A percentile compares a stretch with the other conserved stretches of the same genome.
Conservation (phyloP, 768 basidiomycete genomes). For the Suillus decipiens region DNA sequence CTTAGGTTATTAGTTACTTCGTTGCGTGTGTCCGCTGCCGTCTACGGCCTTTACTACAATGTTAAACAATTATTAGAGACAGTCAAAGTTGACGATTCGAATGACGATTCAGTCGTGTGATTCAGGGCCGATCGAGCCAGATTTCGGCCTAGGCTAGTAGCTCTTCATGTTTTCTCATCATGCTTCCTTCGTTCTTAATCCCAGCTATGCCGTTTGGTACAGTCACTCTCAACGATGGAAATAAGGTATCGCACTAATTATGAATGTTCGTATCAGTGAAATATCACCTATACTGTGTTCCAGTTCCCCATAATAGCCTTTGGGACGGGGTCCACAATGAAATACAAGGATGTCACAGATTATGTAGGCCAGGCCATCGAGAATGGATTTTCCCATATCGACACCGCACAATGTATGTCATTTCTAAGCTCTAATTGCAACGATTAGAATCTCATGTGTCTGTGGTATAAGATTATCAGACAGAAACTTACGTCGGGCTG, state of each 20-base stretch:
- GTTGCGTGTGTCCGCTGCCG: too few species aligned
- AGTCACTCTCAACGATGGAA: constrained; percentile 44
- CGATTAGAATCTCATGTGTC: background rate
- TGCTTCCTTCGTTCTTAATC: background rate
- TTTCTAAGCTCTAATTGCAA: background rate
- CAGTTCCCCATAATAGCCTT: constrained; percentile 68
- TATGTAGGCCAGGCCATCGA: constrained; percentile 61
- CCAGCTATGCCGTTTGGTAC: constrained; percentile 41
- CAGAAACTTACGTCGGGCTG: constrained; percentile 37
- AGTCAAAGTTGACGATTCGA: too few species aligned
- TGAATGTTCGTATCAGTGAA: background rate
- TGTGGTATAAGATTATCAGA: constrained; percentile 26
- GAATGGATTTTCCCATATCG: constrained; percentile 61
- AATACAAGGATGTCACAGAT: constrained; percentile 49
- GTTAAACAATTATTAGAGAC: too few species aligned
- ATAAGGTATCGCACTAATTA: constrained; percentile 29
- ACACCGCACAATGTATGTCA: constrained; percentile 56
- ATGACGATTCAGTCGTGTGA: too few species aligned
- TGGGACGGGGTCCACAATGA: constrained; percentile 50
- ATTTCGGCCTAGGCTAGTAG: too few species aligned
- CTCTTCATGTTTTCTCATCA: too few species aligned
- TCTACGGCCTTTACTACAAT: too few species aligned
- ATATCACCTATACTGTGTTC: background rate
- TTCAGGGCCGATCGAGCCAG: too few species aligned
- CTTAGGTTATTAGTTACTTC: too few species aligned